Percentiles rank a stretch among this genome's conserved stretches.
Conservation (phyloP, 2,329 filamentous ascomycete genomes). For the Botrytis tulipae region DNA sequence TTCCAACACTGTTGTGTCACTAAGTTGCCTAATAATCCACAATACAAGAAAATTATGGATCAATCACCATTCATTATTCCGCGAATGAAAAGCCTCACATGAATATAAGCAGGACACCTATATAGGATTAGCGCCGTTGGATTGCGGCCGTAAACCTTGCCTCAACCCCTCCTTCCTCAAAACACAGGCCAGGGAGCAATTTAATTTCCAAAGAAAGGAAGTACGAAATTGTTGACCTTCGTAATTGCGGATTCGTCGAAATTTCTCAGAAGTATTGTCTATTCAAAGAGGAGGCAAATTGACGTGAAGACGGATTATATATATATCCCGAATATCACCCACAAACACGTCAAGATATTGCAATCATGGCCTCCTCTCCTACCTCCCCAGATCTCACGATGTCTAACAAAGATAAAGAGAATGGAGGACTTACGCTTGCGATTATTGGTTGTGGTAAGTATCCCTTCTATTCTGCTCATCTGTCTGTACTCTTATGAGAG, state of each 20-base stretch:
- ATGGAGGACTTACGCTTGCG: slow-evolving; percentile 12
- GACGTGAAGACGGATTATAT: not conserved
- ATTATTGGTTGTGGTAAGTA: slow-evolving; percentile 15
- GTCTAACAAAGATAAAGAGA: not conserved
- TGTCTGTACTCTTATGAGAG: not conserved
- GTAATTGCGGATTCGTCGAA: not conserved
- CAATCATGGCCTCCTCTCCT: slow-evolving; percentile 3
- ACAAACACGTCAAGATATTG: not conserved
- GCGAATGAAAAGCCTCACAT: not conserved
- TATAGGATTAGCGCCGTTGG: not conserved
- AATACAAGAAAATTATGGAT: not conserved
- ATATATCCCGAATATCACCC: not conserved
- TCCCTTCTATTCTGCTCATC: not conserved
- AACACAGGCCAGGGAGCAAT: not conserved
- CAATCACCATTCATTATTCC: not conserved
- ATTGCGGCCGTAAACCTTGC: not conserved
- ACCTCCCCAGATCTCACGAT: not conserved
- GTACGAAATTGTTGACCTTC: not conserved
- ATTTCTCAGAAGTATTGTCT: not conserved
- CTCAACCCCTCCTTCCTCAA: not conserved
- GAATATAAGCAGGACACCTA: not conserved
- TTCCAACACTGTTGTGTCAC: not conserved
- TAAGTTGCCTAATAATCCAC: not conserved
- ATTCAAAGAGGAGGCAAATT: not conserved
- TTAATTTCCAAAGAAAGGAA: not conserved